Evolutionary conservation across 2,329 filamentous ascomycete species (phyloP), one percentile per base, ranked within the genome.

Genomic region (Aureobasidium sp.): DNA sequence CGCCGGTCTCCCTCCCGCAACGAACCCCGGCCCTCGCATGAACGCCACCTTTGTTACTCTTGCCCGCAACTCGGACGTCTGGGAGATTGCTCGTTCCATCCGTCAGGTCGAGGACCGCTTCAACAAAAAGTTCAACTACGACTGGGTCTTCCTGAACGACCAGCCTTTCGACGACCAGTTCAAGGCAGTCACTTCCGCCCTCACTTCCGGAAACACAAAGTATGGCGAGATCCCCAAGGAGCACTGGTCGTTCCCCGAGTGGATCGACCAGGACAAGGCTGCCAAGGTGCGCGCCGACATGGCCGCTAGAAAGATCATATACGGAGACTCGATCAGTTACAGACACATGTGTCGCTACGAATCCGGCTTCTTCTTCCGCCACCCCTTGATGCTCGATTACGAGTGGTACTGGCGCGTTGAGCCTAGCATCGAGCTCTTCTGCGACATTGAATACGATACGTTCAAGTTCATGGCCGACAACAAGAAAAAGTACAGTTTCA

Each of bases 331-430:
- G 11, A 78, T 95, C 77, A 95, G 90, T 78, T 99, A 99, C 79
- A 86, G 94, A 65, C 95, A 99, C 80, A 99, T 99, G 94, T 99
- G 94, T 77, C 90, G 94, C 65, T 99, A 96, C 73, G 94, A 99
- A 77, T 97, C 93, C 8, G 94, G 94, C 40, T 99, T 99, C 82
- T 99, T 99, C 82, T 99, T 97, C 84, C 90, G 88, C 63, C 94
- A 99, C 74, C 83, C 85, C 31, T 78, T 96, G 67, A 92, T 99
- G 89, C 77, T 89, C 74, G 91, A 97, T 73, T 99, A 95, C 76
- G 94, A 99, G 72, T 99, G 90, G 84, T 99, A 99, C 83, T 99
- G 94, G 94, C 90, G 95, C 67, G 94, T 99, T 15, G 94, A 99
- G 81, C 94, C 94, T 68, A 94, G 89, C 75, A 86, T 99, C 72